Evolutionary conservation across 106 monocot genomes (phyloP).

Genomic region (Platanthera zijinensis): DNA sequence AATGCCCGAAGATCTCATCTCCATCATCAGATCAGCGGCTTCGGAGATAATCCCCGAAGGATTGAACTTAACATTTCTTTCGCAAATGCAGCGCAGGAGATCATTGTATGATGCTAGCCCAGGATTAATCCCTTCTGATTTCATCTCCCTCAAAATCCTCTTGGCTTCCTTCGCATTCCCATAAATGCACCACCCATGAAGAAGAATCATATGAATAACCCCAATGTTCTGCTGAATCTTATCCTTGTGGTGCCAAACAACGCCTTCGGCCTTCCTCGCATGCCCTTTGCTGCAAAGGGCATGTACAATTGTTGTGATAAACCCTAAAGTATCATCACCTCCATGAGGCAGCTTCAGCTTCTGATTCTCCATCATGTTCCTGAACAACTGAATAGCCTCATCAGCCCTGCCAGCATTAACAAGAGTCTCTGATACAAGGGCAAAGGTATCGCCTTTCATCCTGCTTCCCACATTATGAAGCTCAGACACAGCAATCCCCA

Average conservation of each 20-base stretch:
- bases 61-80: constrained; percentile 56
- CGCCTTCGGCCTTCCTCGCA: constrained; percentile 38
- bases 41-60: constrained; percentile 58
- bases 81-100: constrained; percentile 49
- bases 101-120: constrained; percentile 38
- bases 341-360: neutral
- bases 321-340: neutral
- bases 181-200: constrained; percentile 63
- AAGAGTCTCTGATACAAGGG: constrained; percentile 24
- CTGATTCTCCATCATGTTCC: constrained; percentile 18
- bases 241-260: constrained; percentile 40
- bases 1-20: constrained; percentile 53
- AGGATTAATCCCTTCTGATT: constrained; percentile 16
- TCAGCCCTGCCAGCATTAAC: constrained; percentile 38
- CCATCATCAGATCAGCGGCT: constrained; percentile 36
- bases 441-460: constrained; percentile 38
- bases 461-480: constrained; percentile 20
- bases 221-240: constrained; percentile 7
- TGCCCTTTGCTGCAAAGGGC: constrained; percentile 55
- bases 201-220: constrained; percentile 25
- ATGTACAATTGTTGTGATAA: constrained; percentile 24
- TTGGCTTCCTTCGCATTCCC: constrained; percentile 61
- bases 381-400: constrained; percentile 45
- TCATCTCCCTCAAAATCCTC: constrained; percentile 46
- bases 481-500: constrained; percentile 26